phyloP scores from a whole-genome alignment of 345 rosid species.

The Murraya paniculata region DNA sequence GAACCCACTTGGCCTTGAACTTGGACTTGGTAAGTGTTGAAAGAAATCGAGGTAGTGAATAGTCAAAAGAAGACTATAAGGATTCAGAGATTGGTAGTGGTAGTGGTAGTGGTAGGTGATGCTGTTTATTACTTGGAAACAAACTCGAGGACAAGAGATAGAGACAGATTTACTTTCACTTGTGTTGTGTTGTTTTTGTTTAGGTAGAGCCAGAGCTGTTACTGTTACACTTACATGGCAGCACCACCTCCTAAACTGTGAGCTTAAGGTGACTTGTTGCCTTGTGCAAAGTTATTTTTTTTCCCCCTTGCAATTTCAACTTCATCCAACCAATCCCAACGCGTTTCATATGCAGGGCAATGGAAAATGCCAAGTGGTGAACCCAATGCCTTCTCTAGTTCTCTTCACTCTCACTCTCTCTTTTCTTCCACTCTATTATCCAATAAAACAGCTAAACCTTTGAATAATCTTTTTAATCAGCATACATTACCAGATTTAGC shows the following conservation, averaged over 20 bases:
- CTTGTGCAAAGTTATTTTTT: not conserved
- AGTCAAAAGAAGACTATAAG: too few species aligned
- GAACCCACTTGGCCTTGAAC: not conserved
- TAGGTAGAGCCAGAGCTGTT: not conserved
- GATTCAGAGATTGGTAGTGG: not conserved
- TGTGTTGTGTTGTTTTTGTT: not conserved
- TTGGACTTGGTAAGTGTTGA: too few species aligned
- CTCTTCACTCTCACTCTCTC: not conserved
- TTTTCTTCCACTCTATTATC: not conserved
- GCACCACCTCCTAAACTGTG: not conserved
- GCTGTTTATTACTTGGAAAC: not conserved
- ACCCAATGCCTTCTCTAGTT: not conserved
- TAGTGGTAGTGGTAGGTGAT: constrained; percentile 8
- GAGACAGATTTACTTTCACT: not conserved
- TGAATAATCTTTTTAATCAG: too few species aligned
- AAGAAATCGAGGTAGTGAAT: not conserved
- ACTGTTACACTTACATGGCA: not conserved
- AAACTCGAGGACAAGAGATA: not conserved
- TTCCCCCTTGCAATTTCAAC: not conserved
- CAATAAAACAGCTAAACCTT: too few species aligned
- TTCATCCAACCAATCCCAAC: not conserved
- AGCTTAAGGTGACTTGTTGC: not conserved
- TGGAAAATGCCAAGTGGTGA: not conserved
- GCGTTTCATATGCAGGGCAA: not conserved
- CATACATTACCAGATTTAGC: too few species aligned